Base-by-base conservation (phyloP, 768 basidiomycete genomes). In the Mrakia gelida region DNA sequence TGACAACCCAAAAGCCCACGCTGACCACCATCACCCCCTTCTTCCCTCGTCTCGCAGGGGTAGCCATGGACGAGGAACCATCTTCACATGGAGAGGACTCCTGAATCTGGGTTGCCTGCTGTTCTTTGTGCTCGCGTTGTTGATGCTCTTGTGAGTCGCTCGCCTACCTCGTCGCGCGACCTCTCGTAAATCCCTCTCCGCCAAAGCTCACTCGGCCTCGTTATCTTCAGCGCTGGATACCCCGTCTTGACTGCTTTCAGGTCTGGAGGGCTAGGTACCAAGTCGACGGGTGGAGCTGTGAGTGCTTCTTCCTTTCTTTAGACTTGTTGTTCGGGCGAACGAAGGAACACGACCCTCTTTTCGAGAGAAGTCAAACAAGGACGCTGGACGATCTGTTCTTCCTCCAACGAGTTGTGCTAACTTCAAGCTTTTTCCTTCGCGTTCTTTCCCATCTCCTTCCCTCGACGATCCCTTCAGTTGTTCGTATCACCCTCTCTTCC, bases 61-160 rank as follows among this genome's bases (percentile, higher is more conserved):
- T 13, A n/a, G 26, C 59, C 59, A 56, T 49, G 30, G 59, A 23
- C 43, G 82, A 38, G 85, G 91, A 79, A 89, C 90, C 3, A 81
- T 92, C 34, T 93, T 94, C 82, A 95, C 94, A 8, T 85, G 87
- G 13, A 88, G 95, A 84, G 96, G 96, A 1, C 91, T 93, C 89
- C 85, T 88, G 43, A 98, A 98, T 82, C 87, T 88, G n/a, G 86
- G 87, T 15, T 91, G 90, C 41, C 88, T 98, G 32, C 79, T 93
- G 80, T 75, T 92, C 76, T 87, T 98, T 79, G 85, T 91, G 49
- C 80, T 87, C 11, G 90, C 89, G 43, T 86, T 97, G 71, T 84
- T 97, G 80, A 88, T 88, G n/a, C 88, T 98, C 26, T 98, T 49
- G 38, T 43, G 70, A 38, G 32, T 62, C 34, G n/a, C n/a, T n/a